Evolutionary conservation across 495 filamentous ascomycete genomes (phyloP).

Genomic region (Hypoxylon lienhwacheense): DNA sequence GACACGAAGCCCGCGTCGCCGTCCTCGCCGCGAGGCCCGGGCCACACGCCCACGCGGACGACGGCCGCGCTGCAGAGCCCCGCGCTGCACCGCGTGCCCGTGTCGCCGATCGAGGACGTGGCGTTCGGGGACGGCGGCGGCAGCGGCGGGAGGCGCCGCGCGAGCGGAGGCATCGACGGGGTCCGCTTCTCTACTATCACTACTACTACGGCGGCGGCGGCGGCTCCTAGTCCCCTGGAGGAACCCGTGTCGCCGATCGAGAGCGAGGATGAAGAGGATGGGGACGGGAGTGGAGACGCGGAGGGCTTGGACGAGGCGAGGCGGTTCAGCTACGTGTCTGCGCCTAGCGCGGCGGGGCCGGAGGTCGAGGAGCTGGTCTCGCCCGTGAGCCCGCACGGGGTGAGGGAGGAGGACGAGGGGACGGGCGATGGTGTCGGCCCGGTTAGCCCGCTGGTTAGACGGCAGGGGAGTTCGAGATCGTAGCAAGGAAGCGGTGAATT

Average conservation of each 20-base stretch:
- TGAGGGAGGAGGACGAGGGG: not conserved
- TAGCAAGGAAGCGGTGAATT: no score
- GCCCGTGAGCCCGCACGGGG: constrained; percentile 15
- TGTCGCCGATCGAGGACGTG: constrained; percentile 22
- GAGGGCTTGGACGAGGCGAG: not conserved
- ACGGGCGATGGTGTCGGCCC: constrained; percentile 1
- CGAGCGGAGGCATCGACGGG: no score
- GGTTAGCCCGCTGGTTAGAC: constrained; percentile 26
- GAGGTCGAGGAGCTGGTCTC: constrained; percentile 20
- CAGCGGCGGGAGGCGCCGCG: no score
- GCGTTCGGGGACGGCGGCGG: not conserved
- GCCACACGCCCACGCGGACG: constrained; percentile 5
- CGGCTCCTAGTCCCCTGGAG: not conserved
- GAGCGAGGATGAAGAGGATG: constrained; percentile 13
- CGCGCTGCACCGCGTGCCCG: constrained; percentile 17
- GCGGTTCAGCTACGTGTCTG: constrained; percentile 24
- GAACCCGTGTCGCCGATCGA: constrained; percentile 27
- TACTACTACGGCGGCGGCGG: not conserved
- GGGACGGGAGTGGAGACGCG: no score
- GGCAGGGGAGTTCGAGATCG: constrained; percentile 1
- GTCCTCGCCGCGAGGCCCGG: not conserved
- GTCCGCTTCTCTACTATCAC: no score
- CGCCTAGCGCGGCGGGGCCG: not conserved
- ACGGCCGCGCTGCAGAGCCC: constrained; percentile 21
- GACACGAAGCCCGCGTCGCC: constrained; percentile 5